Evolutionary conservation across 2,329 filamentous ascomycete genomes (phyloP).

Genomic region (Arthrobotrys sphaeroides): DNA sequence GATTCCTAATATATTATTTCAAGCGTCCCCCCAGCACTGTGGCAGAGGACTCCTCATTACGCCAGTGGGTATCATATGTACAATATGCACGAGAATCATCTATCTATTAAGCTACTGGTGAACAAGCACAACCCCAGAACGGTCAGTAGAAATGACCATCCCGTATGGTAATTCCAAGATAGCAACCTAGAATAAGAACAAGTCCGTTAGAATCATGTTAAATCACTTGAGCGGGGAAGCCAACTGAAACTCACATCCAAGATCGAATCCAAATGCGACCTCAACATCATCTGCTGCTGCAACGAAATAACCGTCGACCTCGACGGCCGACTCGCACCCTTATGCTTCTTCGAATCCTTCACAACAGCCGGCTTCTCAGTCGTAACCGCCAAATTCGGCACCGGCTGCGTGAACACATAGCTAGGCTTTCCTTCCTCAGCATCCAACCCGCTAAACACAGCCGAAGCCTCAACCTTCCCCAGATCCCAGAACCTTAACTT

Average conservation of each 20-base stretch:
- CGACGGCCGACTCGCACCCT: conserved; percentile 65
- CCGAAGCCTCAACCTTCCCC: conserved; percentile 77
- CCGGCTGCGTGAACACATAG: conserved; percentile 73
- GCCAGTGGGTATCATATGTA: conserved; percentile 30
- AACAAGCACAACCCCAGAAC: conserved; percentile 88
- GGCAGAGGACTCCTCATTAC: neutral
- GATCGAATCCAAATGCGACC: conserved; percentile 86
- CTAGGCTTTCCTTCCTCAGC: conserved; percentile 76
- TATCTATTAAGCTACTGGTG: conserved; percentile 66
- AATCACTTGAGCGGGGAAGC: neutral
- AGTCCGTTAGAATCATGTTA: conserved; percentile 2
- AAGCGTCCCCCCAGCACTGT: neutral
- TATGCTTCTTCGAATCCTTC: conserved; percentile 57
- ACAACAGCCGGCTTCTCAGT: conserved; percentile 66
- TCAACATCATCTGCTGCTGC: conserved; percentile 85
- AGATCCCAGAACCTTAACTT: conserved; percentile 96
- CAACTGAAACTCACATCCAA: conserved; percentile 76
- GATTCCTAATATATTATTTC: neutral
- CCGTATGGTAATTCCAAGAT: conserved; percentile 87
- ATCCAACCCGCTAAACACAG: conserved; percentile 80
- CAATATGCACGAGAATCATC: conserved; percentile 15
- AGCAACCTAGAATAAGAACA: conserved; percentile 62
- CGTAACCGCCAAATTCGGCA: conserved; percentile 72
- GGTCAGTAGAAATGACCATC: conserved; percentile 90
- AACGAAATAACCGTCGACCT: conserved; percentile 85